These are phyloP conservation scores for Trypanosoma boissoni DNA, from an alignment of 208 protist genomes.

Conservation along the genomic window DNA sequence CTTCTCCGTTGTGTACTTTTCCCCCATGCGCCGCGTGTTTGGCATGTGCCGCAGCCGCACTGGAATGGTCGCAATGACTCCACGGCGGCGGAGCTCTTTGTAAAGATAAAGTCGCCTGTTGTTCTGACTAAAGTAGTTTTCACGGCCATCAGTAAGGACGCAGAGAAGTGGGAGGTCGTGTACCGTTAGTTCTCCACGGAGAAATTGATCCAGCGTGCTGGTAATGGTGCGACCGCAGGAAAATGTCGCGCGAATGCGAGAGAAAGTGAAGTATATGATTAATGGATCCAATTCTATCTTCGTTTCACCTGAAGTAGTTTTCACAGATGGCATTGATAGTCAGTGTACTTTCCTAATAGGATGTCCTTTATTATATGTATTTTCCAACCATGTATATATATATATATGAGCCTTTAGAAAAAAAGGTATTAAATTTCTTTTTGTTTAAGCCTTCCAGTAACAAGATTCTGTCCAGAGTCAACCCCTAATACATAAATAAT, in stretches of 20 bases:
- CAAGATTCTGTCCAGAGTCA: no score
- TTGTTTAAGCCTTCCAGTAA: no score
- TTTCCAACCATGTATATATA: no score
- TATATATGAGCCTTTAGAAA: no score
- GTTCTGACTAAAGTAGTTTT: constrained; percentile 77
- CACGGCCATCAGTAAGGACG: constrained; percentile 52
- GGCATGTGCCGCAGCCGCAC: constrained; percentile 68
- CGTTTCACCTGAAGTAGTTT: constrained; percentile 15
- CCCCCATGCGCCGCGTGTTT: constrained; percentile 60
- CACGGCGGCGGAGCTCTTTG: constrained; percentile 59
- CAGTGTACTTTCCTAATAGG: no score
- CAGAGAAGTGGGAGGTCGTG: constrained; percentile 68
- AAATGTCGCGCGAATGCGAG: constrained; percentile 71
- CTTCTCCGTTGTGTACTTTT: constrained; percentile 74
- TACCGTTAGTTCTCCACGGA: constrained; percentile 37
- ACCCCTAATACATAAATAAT: no score
- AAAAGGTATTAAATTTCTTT: no score
- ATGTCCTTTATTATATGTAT: no score
- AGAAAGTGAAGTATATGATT: constrained; percentile 86
- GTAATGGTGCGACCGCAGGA: constrained; percentile 82
- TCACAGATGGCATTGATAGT: not conserved
- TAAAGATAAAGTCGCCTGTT: constrained; percentile 84
- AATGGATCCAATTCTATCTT: constrained; percentile 51
- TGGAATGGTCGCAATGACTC: constrained; percentile 42
- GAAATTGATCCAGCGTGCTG: constrained; percentile 67